phyloP scores from a whole-genome alignment of 2,329 filamentous ascomycete genomes.

The Penicillium hesseltinei region DNA sequence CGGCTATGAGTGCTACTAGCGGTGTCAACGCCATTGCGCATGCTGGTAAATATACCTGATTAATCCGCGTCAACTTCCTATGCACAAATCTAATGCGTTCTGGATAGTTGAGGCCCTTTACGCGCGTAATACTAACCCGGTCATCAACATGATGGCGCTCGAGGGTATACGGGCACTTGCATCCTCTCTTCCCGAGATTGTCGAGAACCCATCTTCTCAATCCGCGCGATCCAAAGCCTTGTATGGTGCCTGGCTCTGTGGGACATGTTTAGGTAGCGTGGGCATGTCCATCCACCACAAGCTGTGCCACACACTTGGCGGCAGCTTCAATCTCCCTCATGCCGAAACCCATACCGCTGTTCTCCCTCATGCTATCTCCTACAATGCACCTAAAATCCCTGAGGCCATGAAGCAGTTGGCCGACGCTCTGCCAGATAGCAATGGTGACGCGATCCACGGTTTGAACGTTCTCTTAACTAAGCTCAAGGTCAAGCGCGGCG shows the following conservation, averaged over 20 bases:
- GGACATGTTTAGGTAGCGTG: conserved; percentile 58
- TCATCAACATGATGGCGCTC: conserved; percentile 57
- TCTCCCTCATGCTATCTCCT: conserved; percentile 62
- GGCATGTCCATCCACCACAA: conserved; percentile 68
- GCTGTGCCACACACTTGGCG: conserved; percentile 64
- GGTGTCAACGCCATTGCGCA: conserved; percentile 67
- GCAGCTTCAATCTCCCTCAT: conserved; percentile 63
- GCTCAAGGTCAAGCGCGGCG: conserved; percentile 52
- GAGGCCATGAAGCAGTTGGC: conserved; percentile 55
- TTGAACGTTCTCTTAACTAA: conserved; percentile 57
- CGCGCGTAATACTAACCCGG: conserved; percentile 60
- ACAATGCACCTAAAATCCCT: conserved; percentile 58
- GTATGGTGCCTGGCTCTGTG: conserved; percentile 66
- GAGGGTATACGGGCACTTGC: conserved; percentile 58
- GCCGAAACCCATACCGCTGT: conserved; percentile 65
- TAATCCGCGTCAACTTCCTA: neutral
- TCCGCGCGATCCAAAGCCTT: conserved; percentile 54
- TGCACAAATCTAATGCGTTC: neutral
- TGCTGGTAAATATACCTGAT: conserved; percentile 42
- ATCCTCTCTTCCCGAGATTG: conserved; percentile 53
- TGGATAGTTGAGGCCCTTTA: conserved; percentile 60
- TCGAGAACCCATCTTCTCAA: conserved; percentile 45
- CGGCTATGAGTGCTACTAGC: conserved; percentile 54
- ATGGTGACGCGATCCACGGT: conserved; percentile 58
- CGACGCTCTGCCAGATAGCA: conserved; percentile 53